A percentile compares a stretch with the other conserved stretches of the same genome.
phyloP scores from a whole-genome alignment of 176 grass and related monocot genomes.

The Aegilops tauschii region DNA sequence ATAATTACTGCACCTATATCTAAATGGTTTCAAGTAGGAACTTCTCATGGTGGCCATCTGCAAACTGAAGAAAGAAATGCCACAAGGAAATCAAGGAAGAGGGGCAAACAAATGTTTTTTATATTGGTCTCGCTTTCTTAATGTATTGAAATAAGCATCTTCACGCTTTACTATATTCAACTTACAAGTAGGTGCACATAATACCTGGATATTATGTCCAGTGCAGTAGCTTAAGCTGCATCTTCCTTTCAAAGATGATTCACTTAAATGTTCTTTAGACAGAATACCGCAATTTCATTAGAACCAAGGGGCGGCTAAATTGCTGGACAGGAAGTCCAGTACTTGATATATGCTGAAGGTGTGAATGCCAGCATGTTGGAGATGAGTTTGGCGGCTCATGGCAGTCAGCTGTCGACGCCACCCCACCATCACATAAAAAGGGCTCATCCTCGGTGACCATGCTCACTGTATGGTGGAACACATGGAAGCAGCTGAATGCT shows the following conservation, averaged over 20 bases:
- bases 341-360: not conserved
- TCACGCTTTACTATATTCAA: not conserved
- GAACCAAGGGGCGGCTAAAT: not conserved
- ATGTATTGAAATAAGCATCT: not conserved
- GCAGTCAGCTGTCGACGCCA: not conserved
- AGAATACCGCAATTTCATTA: not conserved
- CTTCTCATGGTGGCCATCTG: not conserved
- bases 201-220: not conserved
- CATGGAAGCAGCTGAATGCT: not conserved
- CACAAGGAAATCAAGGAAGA: not conserved
- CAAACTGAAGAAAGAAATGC: not conserved
- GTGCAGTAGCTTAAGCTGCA: not conserved
- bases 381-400: not conserved
- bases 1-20: not conserved
- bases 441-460: not conserved
- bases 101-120: not conserved
- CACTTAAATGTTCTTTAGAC: not conserved
- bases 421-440: not conserved
- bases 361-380: not conserved
- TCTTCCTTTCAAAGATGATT: not conserved
- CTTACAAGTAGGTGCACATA: not conserved
- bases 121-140: not conserved
- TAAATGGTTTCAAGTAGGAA: not conserved
- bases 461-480: not conserved
- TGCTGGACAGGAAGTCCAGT: not conserved